Conservation (phyloP, 805 yeast species). For the Zygoascus tannicola region DNA sequence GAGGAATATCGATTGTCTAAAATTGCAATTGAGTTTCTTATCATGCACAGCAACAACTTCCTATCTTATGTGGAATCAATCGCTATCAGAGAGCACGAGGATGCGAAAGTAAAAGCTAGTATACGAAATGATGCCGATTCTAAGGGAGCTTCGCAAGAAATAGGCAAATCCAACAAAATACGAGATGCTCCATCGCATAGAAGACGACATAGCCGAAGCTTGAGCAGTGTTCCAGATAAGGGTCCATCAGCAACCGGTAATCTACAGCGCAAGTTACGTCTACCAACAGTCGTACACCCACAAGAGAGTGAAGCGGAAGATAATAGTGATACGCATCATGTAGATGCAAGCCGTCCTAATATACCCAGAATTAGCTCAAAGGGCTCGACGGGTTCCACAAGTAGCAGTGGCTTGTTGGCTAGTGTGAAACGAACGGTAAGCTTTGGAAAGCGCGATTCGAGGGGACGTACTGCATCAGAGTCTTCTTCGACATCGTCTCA, state of each 20-base stretch:
- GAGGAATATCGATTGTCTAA: conserved; percentile 84
- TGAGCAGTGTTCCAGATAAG: conserved; percentile 19
- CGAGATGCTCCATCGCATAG: conserved; percentile 6
- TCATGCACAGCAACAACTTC: conserved; percentile 73
- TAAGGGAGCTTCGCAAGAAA: neutral
- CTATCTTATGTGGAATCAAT: conserved; percentile 39
- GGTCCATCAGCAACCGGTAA: neutral
- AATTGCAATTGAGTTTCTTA: conserved; percentile 77
- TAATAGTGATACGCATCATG: too few relatives aligned
- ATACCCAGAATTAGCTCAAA: too few relatives aligned
- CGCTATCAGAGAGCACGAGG: conserved; percentile 25
- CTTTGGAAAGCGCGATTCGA: conserved; percentile 10
- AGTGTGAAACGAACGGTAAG: conserved; percentile 14
- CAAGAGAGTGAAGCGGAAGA: too few relatives aligned
- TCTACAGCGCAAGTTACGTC: too few relatives aligned
- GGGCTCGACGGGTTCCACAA: too few relatives aligned
- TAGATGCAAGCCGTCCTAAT: too few relatives aligned
- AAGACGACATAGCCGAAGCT: conserved; percentile 23
- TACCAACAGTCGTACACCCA: too few relatives aligned
- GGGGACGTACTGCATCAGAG: conserved; percentile 12
- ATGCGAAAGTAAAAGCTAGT: neutral
- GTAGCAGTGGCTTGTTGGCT: conserved; percentile 9
- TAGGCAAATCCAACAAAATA: neutral
- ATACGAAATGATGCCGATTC: neutral
- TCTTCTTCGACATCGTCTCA: conserved; percentile 8